Percentiles rank a stretch among this genome's conserved stretches.
These are phyloP conservation scores for Agaricus sinodeliciosus DNA, from an alignment of 768 basidiomycete genomes.

Conservation along the genomic window DNA sequence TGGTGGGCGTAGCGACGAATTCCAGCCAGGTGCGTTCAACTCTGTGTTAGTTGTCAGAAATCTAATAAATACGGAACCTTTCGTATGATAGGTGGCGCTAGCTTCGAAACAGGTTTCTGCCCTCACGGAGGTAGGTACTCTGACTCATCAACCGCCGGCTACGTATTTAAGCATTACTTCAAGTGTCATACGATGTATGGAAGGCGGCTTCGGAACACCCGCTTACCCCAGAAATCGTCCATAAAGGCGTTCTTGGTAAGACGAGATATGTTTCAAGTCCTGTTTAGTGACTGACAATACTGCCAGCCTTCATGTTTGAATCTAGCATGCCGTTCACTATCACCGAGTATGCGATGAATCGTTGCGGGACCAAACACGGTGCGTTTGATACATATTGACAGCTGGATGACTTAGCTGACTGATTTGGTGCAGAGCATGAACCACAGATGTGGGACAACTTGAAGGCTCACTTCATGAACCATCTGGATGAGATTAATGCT, in stretches of 20 bases:
- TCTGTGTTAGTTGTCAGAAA: not conserved
- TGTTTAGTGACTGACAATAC: not conserved
- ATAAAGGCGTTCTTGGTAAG: slow-evolving; percentile 48
- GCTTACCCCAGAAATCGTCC: slow-evolving; percentile 42
- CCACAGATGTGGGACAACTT: slow-evolving; percentile 64
- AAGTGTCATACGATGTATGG: slow-evolving; percentile 56
- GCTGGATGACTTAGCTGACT: not conserved
- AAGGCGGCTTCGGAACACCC: slow-evolving; percentile 50
- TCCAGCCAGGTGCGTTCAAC: slow-evolving; percentile 40
- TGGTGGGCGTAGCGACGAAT: slow-evolving; percentile 56
- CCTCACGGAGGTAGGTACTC: slow-evolving; percentile 49
- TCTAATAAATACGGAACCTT: not conserved
- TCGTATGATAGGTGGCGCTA: slow-evolving; percentile 34
- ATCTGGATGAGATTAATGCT: slow-evolving; percentile 48
- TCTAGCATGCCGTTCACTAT: slow-evolving; percentile 56
- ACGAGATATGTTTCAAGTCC: not conserved
- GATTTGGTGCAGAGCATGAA: slow-evolving; percentile 40
- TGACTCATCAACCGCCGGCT: not conserved
- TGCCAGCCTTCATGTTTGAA: slow-evolving; percentile 56
- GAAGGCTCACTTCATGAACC: slow-evolving; percentile 50
- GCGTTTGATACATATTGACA: slow-evolving; percentile 11
- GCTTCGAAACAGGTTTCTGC: slow-evolving; percentile 58
- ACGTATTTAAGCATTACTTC: not conserved
- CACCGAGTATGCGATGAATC: slow-evolving; percentile 58
- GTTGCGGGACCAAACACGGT: slow-evolving; percentile 55